phyloP scores from a whole-genome alignment of 1,284 basidiomycete genomes.

The Ceratobasidium sp. region DNA sequence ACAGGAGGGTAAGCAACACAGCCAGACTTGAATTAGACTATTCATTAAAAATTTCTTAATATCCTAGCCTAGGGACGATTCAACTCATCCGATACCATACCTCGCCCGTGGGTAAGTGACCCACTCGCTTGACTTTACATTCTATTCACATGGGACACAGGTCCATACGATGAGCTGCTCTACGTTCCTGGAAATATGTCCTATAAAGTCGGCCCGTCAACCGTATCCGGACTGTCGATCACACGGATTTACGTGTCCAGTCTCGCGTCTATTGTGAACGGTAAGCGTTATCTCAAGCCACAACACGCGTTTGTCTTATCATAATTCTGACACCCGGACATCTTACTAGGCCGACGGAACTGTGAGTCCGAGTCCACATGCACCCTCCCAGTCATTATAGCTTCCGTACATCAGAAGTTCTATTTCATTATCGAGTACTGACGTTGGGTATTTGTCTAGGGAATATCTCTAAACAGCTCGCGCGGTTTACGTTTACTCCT shows the following conservation, averaged over 20 bases:
- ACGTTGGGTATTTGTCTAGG: no score
- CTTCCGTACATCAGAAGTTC: background rate
- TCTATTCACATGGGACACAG: background rate
- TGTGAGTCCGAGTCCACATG: background rate
- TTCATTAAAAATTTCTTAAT: background rate
- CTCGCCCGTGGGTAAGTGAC: slow-evolving; percentile 23
- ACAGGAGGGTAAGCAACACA: slow-evolving; percentile 20
- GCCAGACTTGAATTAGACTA: background rate
- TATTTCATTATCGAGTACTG: no score
- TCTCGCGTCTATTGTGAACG: slow-evolving; percentile 22
- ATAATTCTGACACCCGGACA: background rate
- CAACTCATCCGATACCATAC: slow-evolving; percentile 32
- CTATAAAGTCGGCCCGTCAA: slow-evolving; percentile 25
- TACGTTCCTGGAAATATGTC: slow-evolving; percentile 33
- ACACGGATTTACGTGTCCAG: slow-evolving; percentile 38
- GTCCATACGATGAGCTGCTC: slow-evolving; percentile 38
- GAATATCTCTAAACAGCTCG: slow-evolving; percentile 38
- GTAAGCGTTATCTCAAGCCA: slow-evolving; percentile 2
- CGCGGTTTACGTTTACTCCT: slow-evolving; percentile 17
- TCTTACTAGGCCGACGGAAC: slow-evolving; percentile 10
- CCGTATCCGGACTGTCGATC: slow-evolving; percentile 25
- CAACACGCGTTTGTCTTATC: background rate
- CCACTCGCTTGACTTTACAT: background rate
- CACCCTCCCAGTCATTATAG: background rate
- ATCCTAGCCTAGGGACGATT: slow-evolving; percentile 12